Evolutionary conservation across 169 alveolate species (phyloP).

Genomic region (Cryptosporidium sp.): DNA sequence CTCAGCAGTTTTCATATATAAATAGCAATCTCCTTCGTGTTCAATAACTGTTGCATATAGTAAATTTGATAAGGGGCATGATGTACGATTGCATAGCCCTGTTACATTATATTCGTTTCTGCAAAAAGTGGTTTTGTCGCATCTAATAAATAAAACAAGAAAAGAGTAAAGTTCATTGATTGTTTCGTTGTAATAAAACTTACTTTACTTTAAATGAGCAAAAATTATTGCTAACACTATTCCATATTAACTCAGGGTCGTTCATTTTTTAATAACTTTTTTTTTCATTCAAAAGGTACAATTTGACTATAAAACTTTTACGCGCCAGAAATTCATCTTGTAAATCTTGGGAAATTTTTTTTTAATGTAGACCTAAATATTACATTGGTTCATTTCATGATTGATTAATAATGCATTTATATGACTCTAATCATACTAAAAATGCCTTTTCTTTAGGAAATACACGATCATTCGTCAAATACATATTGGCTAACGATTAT

Average conservation of each 20-base stretch:
- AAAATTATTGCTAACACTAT: slow-evolving; percentile 50
- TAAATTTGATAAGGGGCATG: slow-evolving; percentile 99
- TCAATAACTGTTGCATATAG: slow-evolving; percentile 97
- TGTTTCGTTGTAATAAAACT: slow-evolving; percentile 24
- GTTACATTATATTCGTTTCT: slow-evolving; percentile 95
- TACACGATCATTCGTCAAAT: slow-evolving; percentile 9
- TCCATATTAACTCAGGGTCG: slow-evolving; percentile 72
- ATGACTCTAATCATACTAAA: not conserved
- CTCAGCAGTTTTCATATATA: slow-evolving; percentile 97
- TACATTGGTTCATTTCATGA: not conserved
- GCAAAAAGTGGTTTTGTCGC: slow-evolving; percentile 88
- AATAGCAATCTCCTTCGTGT: slow-evolving; percentile 94
- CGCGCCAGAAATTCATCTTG: not conserved
- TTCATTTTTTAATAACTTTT: slow-evolving; percentile 36
- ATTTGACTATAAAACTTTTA: not conserved
- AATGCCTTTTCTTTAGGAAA: not conserved
- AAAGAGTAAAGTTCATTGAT: not conserved
- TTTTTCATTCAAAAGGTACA: not conserved
- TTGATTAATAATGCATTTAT: not conserved
- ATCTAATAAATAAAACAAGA: slow-evolving; percentile 77
- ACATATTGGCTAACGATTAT: not conserved
- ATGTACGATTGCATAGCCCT: slow-evolving; percentile 96
- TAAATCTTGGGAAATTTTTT: not conserved
- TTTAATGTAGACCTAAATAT: not conserved
- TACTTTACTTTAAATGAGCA: slow-evolving; percentile 90